Evolutionary conservation across 2,329 filamentous ascomycete species (phyloP).

Genomic region (Pyricularia pennisetigena): DNA sequence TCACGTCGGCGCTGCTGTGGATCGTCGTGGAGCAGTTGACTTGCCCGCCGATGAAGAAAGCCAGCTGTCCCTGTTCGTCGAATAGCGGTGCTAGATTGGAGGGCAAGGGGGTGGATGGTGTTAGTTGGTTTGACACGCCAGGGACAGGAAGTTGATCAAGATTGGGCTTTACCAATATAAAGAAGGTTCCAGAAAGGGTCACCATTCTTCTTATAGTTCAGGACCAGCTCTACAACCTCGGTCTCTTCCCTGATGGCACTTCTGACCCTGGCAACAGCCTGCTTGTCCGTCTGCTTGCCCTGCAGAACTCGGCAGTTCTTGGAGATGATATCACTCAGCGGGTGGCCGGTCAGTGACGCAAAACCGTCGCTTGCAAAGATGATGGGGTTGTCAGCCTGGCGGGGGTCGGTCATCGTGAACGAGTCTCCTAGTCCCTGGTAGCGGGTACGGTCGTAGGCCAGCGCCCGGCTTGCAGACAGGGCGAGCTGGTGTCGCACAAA

Average conservation of each 20-base stretch:
- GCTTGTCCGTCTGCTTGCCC: conserved; percentile 26
- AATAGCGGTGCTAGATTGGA: conserved; percentile 13
- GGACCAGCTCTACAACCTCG: conserved; percentile 32
- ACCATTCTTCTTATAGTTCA: conserved; percentile 38
- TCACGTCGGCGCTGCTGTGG: conserved; percentile 36
- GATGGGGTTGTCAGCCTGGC: conserved; percentile 36
- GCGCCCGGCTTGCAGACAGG: conserved; percentile 20
- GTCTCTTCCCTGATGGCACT: conserved; percentile 24
- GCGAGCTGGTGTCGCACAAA: conserved; percentile 38
- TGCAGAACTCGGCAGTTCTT: conserved; percentile 41
- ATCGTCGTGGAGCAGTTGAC: conserved; percentile 47
- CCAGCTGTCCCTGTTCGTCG: conserved; percentile 28
- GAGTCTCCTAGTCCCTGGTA: conserved; percentile 48
- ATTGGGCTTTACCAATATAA: conserved; percentile 17
- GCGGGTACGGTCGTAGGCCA: conserved; percentile 19
- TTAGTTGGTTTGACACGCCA: neutral
- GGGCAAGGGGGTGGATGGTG: conserved; percentile 14
- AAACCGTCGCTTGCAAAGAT: conserved; percentile 40
- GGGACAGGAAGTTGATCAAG: neutral
- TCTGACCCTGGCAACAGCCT: conserved; percentile 25
- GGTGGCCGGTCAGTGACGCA: conserved; percentile 35
- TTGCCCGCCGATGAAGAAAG: conserved; percentile 45
- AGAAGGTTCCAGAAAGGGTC: conserved; percentile 47
- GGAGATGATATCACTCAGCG: conserved; percentile 31
- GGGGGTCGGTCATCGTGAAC: conserved; percentile 46